A percentile compares a stretch with the other conserved stretches of the same genome.
Conservation (phyloP, 768 basidiomycete genomes). For the Serendipita indica region DNA sequence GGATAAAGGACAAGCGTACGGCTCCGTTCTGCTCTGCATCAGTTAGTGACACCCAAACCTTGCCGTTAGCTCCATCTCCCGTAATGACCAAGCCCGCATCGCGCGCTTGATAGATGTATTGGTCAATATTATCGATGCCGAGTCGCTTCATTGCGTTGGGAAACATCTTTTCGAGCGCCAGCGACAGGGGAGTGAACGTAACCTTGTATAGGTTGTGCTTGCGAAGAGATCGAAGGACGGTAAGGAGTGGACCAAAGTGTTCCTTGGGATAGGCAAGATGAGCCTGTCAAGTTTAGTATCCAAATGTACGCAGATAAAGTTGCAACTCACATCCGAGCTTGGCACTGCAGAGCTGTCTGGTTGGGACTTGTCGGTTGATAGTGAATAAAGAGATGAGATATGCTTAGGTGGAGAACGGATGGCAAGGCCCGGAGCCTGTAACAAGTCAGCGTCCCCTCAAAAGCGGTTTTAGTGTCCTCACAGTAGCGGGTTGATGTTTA, state of each 20-base stretch:
- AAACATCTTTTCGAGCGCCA: constrained; percentile 4
- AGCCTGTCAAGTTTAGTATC: background rate
- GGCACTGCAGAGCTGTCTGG: constrained; percentile 6
- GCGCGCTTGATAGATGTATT: background rate
- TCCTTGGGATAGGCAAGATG: background rate
- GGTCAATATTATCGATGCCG: background rate
- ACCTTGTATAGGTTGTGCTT: constrained; percentile 7
- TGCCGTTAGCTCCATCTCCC: background rate
- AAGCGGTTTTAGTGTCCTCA: background rate
- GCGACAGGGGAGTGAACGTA: background rate
- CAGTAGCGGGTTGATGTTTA: background rate
- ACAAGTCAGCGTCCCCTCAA: background rate
- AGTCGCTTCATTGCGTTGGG: constrained; percentile 3
- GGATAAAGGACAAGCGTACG: background rate
- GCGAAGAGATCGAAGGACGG: background rate
- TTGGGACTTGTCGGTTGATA: constrained; percentile 5
- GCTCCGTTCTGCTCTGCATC: background rate
- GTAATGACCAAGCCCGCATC: constrained; percentile 5
- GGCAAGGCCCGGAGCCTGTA: background rate
- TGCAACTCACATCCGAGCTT: background rate
- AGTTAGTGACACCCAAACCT: background rate
- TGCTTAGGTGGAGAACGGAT: background rate
- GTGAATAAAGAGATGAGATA: background rate
- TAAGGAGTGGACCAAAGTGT: background rate
- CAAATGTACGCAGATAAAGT: no score